These are phyloP conservation scores for Quercus tomentella DNA, from an alignment of 331 rosid genomes.

Conservation along the genomic window DNA sequence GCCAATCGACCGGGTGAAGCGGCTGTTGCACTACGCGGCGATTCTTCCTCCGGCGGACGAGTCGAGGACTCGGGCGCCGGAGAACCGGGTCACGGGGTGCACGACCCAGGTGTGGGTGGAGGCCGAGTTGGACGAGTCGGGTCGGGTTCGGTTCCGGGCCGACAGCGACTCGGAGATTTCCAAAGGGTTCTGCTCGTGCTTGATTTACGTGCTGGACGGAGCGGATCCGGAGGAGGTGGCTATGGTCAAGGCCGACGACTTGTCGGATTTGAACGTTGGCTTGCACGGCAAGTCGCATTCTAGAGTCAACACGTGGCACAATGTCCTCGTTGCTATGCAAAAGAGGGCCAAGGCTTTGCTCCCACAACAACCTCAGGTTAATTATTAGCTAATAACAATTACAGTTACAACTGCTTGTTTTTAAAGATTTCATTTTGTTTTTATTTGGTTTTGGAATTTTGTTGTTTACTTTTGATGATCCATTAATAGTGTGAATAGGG, in stretches of 20 bases:
- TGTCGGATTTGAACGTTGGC: slow-evolving; percentile 54
- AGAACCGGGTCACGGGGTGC: slow-evolving; percentile 59
- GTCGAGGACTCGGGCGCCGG: slow-evolving; percentile 25
- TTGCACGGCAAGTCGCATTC: slow-evolving; percentile 46
- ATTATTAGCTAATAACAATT: too few species aligned
- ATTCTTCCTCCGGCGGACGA: slow-evolving; percentile 36
- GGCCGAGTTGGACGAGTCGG: slow-evolving; percentile 38
- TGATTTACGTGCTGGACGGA: slow-evolving; percentile 70
- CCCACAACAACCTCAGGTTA: not conserved
- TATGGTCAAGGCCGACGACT: slow-evolving; percentile 30
- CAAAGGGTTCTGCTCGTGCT: slow-evolving; percentile 70
- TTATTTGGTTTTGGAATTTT: too few species aligned
- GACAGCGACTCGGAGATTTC: slow-evolving; percentile 84
- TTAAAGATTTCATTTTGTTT: too few species aligned
- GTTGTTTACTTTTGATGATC: too few species aligned
- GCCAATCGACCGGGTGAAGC: slow-evolving; percentile 72
- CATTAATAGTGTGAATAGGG: too few species aligned
- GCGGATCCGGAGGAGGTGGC: slow-evolving; percentile 52
- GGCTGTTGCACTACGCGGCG: slow-evolving; percentile 59
- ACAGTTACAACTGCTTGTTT: too few species aligned
- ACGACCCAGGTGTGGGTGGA: slow-evolving; percentile 79
- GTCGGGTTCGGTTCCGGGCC: slow-evolving; percentile 59
- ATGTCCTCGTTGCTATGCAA: slow-evolving; percentile 61
- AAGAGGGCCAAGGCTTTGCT: slow-evolving; percentile 43
- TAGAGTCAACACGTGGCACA: slow-evolving; percentile 74